Percentiles rank a stretch among this genome's conserved stretches.
Evolutionary conservation across 208 protist genomes (phyloP).

Genomic region (Leishmania gerbilli): DNA sequence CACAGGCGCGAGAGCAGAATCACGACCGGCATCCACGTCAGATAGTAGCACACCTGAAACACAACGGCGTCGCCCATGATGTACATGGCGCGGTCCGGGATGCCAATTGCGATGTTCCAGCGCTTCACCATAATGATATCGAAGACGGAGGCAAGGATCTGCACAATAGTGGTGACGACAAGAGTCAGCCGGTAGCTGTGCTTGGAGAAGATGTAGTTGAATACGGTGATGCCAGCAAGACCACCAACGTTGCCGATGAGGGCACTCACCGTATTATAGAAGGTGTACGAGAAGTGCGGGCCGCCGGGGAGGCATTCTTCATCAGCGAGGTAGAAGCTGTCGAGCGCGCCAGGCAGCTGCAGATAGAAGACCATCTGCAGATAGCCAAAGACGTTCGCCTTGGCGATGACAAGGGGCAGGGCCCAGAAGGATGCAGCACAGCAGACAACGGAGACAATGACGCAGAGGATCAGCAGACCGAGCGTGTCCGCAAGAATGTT

Average conservation of each 20-base stretch:
- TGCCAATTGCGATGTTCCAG: conserved; percentile 52
- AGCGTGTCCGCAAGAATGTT: conserved; percentile 32
- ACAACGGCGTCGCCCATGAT: conserved; percentile 72
- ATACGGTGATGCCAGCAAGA: conserved; percentile 43
- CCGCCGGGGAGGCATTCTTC: conserved; percentile 34
- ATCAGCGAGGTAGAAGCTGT: conserved; percentile 46
- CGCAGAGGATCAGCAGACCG: conserved; percentile 27
- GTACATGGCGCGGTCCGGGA: conserved; percentile 69
- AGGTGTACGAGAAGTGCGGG: conserved; percentile 50
- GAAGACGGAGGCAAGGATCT: conserved; percentile 52
- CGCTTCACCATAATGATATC: conserved; percentile 74
- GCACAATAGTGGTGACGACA: conserved; percentile 48
- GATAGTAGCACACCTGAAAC: conserved; percentile 54
- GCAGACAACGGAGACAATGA: conserved; percentile 29
- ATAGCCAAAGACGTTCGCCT: conserved; percentile 49
- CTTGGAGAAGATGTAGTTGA: conserved; percentile 50
- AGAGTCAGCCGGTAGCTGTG: conserved; percentile 48
- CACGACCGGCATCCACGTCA: conserved; percentile 70
- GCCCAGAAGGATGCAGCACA: conserved; percentile 42
- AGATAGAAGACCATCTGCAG: conserved; percentile 45
- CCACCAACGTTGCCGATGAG: conserved; percentile 45
- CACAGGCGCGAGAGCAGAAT: conserved; percentile 80
- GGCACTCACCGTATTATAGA: conserved; percentile 56
- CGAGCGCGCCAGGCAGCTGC: conserved; percentile 45
- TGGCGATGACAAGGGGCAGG: conserved; percentile 44